Conservation (phyloP, 257 asterid species). For the Striga asiatica region DNA sequence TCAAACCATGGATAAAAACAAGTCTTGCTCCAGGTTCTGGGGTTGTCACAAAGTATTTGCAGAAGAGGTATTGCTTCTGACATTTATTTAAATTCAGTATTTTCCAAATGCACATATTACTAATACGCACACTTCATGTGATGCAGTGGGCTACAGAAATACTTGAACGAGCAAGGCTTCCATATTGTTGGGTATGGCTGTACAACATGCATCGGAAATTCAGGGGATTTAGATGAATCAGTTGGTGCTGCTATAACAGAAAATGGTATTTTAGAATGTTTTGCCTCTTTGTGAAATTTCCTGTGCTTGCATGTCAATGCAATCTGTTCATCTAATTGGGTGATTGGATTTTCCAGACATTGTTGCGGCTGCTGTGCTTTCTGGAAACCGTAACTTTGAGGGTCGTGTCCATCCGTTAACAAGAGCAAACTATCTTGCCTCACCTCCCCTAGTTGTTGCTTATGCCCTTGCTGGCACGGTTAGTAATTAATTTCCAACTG, state of each 20-base stretch:
- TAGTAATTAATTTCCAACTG: constrained; percentile 19
- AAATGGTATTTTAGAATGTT: constrained; percentile 41
- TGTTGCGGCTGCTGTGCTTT: constrained; percentile 94
- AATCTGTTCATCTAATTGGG: constrained; percentile 4
- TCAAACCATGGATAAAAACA: constrained; percentile 97
- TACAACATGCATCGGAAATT: constrained; percentile 91
- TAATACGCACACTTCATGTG: constrained; percentile 7
- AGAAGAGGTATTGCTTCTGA: constrained; percentile 46
- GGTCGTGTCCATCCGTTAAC: constrained; percentile 97
- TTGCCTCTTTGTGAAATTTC: not conserved
- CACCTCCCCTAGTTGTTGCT: constrained; percentile 96
- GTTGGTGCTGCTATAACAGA: constrained; percentile 79
- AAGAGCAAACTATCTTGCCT: constrained; percentile 93
- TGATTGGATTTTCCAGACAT: constrained; percentile 43
- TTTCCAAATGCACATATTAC: not conserved
- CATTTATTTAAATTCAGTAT: not conserved
- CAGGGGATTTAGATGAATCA: constrained; percentile 86
- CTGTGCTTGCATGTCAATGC: constrained; percentile 1
- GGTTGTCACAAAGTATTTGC: constrained; percentile 74
- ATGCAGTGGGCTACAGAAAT: constrained; percentile 73
- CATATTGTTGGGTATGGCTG: constrained; percentile 88
- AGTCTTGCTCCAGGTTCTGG: constrained; percentile 99
- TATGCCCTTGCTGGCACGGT: constrained; percentile 99
- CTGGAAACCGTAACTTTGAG: constrained; percentile 91
- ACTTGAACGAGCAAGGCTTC: constrained; percentile 87